Conservation (phyloP, 805 yeast species). For the Spathaspora passalidarum region DNA sequence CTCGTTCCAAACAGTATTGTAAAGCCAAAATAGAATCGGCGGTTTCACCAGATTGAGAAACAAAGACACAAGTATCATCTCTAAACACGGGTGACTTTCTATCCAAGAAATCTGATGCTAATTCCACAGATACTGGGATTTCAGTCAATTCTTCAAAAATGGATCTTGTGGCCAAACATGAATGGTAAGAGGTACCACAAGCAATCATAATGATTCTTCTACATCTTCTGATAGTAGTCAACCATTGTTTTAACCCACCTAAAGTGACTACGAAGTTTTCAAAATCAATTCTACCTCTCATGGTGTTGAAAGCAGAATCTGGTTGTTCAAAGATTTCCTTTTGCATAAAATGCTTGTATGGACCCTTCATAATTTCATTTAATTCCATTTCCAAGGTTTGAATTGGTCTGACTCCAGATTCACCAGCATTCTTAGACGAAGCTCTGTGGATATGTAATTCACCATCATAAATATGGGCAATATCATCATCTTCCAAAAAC, state of each 20-base stretch:
- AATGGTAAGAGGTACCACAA: conserved; percentile 98
- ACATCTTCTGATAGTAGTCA: conserved; percentile 88
- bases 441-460: conserved; percentile 98
- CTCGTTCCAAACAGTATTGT: conserved; percentile 93
- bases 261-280: conserved; percentile 70
- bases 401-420: conserved; percentile 91
- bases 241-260: conserved; percentile 85
- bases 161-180: conserved; percentile 95
- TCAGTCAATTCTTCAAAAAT: conserved; percentile 95
- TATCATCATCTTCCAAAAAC: conserved; percentile 96
- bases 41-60: conserved; percentile 98
- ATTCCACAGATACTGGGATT: conserved; percentile 87
- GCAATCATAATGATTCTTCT: conserved; percentile 97
- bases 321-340: conserved; percentile 99
- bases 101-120: conserved; percentile 93
- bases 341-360: conserved; percentile 95
- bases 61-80: conserved; percentile 96
- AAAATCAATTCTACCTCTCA: conserved; percentile 98
- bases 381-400: conserved; percentile 96
- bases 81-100: conserved; percentile 96
- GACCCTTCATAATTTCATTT: conserved; percentile 97
- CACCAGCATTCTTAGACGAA: conserved; percentile 66
- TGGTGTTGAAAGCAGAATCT: conserved; percentile 94
- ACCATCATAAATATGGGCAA: conserved; percentile 97
- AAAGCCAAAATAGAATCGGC: conserved; percentile 96